A percentile compares a stretch with the other conserved stretches of the same genome.
Evolutionary conservation across 2,329 filamentous ascomycete species (phyloP).

Genomic region (Dendryphion nanum): DNA sequence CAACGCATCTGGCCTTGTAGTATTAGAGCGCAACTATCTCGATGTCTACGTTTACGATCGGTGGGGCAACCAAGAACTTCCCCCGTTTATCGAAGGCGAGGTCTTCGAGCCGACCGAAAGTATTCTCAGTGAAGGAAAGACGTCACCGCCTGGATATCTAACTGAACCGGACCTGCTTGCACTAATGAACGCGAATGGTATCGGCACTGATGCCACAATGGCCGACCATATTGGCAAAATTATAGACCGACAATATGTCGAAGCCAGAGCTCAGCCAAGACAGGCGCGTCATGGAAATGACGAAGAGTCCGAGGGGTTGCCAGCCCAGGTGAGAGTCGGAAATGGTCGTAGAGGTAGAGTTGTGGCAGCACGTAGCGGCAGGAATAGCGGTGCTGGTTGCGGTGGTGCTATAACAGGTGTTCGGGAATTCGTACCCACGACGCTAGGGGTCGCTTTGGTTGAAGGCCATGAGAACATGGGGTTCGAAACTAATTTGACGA

Average conservation of each 20-base stretch:
- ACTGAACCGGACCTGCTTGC: slow-evolving; percentile 95
- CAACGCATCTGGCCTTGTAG: slow-evolving; percentile 76
- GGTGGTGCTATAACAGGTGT: slow-evolving; percentile 49
- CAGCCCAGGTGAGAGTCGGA: slow-evolving; percentile 42
- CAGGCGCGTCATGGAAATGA: slow-evolving; percentile 46
- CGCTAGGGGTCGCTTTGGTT: slow-evolving; percentile 85
- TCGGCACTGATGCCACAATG: slow-evolving; percentile 98
- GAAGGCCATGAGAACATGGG: slow-evolving; percentile 94
- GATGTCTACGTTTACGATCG: slow-evolving; percentile 96
- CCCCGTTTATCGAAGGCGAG: slow-evolving; percentile 76
- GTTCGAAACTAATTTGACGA: slow-evolving; percentile 87
- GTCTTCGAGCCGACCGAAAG: slow-evolving; percentile 84
- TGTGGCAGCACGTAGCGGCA: slow-evolving; percentile 40
- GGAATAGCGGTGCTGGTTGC: slow-evolving; percentile 36
- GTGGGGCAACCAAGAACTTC: slow-evolving; percentile 85
- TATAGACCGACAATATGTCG: slow-evolving; percentile 83
- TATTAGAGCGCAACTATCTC: slow-evolving; percentile 86
- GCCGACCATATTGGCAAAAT: slow-evolving; percentile 97
- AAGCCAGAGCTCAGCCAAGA: slow-evolving; percentile 60
- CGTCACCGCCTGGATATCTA: slow-evolving; percentile 76
- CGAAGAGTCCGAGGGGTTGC: slow-evolving; percentile 31
- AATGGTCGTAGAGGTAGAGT: slow-evolving; percentile 43
- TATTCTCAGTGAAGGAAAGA: slow-evolving; percentile 88
- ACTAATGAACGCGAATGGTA: slow-evolving; percentile 97
- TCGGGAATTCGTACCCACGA: slow-evolving; percentile 89